Evolutionary conservation across 2,329 filamentous ascomycete genomes (phyloP).

Genomic region (Calonectria pseudoreteaudii): DNA sequence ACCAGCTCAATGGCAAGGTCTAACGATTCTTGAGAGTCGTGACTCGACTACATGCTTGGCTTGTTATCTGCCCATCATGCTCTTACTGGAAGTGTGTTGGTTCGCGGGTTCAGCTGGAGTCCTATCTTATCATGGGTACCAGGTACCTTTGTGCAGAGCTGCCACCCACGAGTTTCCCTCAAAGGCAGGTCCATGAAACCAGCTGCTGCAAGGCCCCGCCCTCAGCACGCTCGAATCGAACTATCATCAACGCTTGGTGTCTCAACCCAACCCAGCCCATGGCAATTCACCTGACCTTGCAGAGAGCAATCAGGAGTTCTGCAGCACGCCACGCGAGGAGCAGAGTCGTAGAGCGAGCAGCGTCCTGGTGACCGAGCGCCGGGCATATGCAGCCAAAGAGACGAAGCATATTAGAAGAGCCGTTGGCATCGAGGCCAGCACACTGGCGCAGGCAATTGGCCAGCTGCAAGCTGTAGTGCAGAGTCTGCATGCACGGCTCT

Average conservation of each 20-base stretch:
- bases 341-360: neutral
- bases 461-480: slow-evolving; percentile 19
- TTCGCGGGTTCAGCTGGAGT: neutral
- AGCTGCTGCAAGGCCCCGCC: neutral
- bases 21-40: neutral
- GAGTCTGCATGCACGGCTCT: slow-evolving; percentile 12
- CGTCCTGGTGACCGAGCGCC: neutral
- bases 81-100: neutral
- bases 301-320: slow-evolving; percentile 3
- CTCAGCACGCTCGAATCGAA: neutral
- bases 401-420: slow-evolving; percentile 28
- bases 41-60: neutral
- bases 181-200: slow-evolving; percentile 12
- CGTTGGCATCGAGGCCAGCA: neutral
- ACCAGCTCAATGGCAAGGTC: neutral
- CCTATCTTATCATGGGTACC: neutral
- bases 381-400: slow-evolving; percentile 26
- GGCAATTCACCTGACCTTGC: slow-evolving; percentile 9
- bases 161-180: slow-evolving; percentile 2
- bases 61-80: neutral
- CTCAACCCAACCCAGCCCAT: slow-evolving; percentile 10
- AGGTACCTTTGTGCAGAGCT: slow-evolving; percentile 13
- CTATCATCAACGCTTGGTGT: neutral
- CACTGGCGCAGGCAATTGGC: slow-evolving; percentile 23
- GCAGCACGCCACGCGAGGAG: neutral